phyloP scores from a whole-genome alignment of 306 rosid species.

The Sphenostylis stenocarpa region DNA sequence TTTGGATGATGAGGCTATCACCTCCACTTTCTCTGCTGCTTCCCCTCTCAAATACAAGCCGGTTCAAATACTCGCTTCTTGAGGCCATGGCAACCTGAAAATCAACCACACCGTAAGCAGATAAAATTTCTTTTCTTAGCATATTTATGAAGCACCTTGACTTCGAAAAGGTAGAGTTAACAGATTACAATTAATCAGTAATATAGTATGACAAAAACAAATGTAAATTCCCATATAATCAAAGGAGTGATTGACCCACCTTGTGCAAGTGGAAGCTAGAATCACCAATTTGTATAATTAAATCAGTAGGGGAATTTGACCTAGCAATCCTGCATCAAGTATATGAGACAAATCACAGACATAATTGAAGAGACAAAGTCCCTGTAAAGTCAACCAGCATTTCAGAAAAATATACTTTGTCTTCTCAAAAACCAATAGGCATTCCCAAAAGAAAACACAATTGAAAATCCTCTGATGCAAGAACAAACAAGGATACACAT shows the following conservation, averaged over 20 bases:
- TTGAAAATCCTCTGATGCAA: neutral
- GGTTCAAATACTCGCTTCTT: slow-evolving; percentile 73
- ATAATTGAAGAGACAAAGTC: neutral
- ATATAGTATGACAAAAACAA: neutral
- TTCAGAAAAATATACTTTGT: too few relatives aligned
- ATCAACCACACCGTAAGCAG: slow-evolving; percentile 6
- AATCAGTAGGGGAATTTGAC: slow-evolving; percentile 46
- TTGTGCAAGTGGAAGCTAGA: slow-evolving; percentile 79
- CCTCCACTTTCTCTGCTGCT: slow-evolving; percentile 25
- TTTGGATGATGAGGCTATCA: slow-evolving; percentile 37
- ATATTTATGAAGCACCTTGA: too few relatives aligned
- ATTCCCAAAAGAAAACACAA: too few relatives aligned
- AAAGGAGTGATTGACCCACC: slow-evolving; percentile 42
- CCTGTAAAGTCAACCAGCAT: too few relatives aligned
- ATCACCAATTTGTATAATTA: slow-evolving; percentile 67
- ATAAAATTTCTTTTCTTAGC: neutral
- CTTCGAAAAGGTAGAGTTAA: too few relatives aligned
- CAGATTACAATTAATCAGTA: too few relatives aligned
- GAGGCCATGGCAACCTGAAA: slow-evolving; percentile 72
- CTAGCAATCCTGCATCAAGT: slow-evolving; percentile 58
- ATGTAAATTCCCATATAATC: neutral
- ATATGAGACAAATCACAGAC: neutral
- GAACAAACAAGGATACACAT: neutral
- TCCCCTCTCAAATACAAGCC: slow-evolving; percentile 58
- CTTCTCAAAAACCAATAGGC: too few relatives aligned